Evolutionary conservation across 2,329 filamentous ascomycete species (phyloP).

Genomic region (Diatrype stigma): DNA sequence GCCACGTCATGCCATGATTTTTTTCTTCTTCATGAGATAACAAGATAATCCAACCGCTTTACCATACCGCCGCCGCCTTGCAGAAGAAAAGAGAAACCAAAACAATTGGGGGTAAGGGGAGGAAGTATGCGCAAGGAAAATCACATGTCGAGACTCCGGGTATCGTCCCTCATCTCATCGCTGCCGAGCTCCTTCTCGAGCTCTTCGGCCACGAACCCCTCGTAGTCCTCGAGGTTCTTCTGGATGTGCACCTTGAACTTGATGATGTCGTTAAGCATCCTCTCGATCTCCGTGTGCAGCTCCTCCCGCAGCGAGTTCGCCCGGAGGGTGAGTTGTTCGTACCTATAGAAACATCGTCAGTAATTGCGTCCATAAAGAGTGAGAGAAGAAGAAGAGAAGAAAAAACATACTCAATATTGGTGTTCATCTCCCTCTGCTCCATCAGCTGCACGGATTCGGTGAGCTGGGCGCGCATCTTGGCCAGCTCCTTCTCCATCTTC

Average conservation of each 20-base stretch:
- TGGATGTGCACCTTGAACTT: slow-evolving; percentile 98
- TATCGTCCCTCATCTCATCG: slow-evolving; percentile 54
- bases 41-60: too few species aligned
- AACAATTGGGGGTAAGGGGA: too few species aligned
- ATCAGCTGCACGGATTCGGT: slow-evolving; percentile 85
- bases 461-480: slow-evolving; percentile 80
- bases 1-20: not conserved
- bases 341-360: slow-evolving; percentile 51
- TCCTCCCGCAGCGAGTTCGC: slow-evolving; percentile 87
- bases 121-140: not conserved
- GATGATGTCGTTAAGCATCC: slow-evolving; percentile 94
- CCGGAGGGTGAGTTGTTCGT: slow-evolving; percentile 84
- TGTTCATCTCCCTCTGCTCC: slow-evolving; percentile 94
- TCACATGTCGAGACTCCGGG: slow-evolving; percentile 22
- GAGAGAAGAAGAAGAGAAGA: not conserved
- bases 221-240: slow-evolving; percentile 87
- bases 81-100: too few species aligned
- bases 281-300: slow-evolving; percentile 94
- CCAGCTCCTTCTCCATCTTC: slow-evolving; percentile 98
- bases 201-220: slow-evolving; percentile 88
- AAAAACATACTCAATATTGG: slow-evolving; percentile 80
- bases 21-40: not conserved
- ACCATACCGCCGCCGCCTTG: too few species aligned
- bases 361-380: slow-evolving; percentile 2
- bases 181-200: slow-evolving; percentile 79